Evolutionary conservation across 352 stramenopile species (phyloP).

Genomic region (Blastocystis sp.): DNA sequence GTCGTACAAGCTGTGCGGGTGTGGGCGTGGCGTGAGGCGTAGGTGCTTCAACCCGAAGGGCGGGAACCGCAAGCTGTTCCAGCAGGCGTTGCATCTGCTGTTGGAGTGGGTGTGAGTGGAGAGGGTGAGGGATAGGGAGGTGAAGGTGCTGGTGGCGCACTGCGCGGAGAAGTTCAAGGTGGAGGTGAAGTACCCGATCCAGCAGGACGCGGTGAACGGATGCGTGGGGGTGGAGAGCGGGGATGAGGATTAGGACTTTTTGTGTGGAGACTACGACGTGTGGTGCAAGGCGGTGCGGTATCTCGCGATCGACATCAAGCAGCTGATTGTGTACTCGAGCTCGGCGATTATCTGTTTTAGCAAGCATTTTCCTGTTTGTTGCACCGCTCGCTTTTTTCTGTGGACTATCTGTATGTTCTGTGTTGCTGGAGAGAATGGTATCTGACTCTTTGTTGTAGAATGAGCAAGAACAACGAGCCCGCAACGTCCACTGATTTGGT

Average conservation of each 20-base stretch:
- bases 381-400: too few relatives aligned
- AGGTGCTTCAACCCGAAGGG: slow-evolving; percentile 60
- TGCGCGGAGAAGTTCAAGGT: slow-evolving; percentile 46
- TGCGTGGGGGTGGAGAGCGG: not conserved
- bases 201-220: not conserved
- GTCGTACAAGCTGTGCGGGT: slow-evolving; percentile 31
- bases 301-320: slow-evolving; percentile 54
- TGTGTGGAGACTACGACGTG: slow-evolving; percentile 45
- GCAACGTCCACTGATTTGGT: slow-evolving; percentile 51
- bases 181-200: not conserved
- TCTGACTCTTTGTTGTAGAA: not conserved
- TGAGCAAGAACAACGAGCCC: slow-evolving; percentile 7
- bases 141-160: slow-evolving; percentile 7
- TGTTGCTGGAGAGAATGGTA: too few relatives aligned
- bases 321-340: slow-evolving; percentile 53
- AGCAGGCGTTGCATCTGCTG: slow-evolving; percentile 17
- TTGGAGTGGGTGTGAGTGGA: not conserved
- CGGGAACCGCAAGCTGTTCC: slow-evolving; percentile 45
- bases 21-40: not conserved
- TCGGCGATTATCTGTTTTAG: slow-evolving; percentile 2
- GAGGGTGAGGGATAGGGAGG: not conserved
- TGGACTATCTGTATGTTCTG: too few relatives aligned
- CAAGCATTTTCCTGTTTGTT: not conserved
- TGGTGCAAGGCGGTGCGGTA: slow-evolving; percentile 23
- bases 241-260: slow-evolving; percentile 36